Conservation (phyloP, 2,329 filamentous ascomycete species). For the Meredithiella fracta region DNA sequence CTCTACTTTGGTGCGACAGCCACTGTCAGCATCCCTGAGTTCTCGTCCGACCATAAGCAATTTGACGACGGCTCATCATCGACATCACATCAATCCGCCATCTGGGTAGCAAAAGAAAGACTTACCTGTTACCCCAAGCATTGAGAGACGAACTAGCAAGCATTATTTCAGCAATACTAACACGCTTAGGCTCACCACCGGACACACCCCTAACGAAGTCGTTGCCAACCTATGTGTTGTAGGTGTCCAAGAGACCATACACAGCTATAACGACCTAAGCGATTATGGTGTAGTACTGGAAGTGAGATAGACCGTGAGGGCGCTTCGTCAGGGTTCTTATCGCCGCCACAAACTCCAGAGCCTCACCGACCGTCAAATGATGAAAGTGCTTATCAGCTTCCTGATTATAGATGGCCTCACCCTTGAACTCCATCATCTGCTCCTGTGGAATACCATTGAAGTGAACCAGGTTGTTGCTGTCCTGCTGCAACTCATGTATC, state of each 20-base stretch:
- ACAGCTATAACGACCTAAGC: constrained; percentile 52
- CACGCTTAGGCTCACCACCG: constrained; percentile 60
- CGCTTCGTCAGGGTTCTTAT: constrained; percentile 51
- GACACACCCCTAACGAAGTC: constrained; percentile 57
- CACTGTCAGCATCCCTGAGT: no score
- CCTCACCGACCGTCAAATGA: constrained; percentile 60
- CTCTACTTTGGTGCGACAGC: no score
- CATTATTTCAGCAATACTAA: constrained; percentile 65
- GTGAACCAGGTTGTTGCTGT: constrained; percentile 34
- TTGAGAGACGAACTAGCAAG: constrained; percentile 41
- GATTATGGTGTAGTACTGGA: constrained; percentile 44
- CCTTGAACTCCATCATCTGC: constrained; percentile 44
- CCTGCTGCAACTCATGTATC: constrained; percentile 38
- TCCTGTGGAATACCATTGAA: constrained; percentile 44
- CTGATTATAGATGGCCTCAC: constrained; percentile 57
- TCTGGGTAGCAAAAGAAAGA: background rate
- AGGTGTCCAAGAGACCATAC: constrained; percentile 56
- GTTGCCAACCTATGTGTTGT: constrained; percentile 59
- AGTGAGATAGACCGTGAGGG: constrained; percentile 43
- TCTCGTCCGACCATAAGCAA: no score
- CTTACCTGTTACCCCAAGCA: constrained; percentile 51
- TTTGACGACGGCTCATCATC: no score
- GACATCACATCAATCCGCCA: background rate
- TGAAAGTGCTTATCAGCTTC: constrained; percentile 63
- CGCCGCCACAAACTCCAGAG: constrained; percentile 54